Evolutionary conservation across 2,329 filamentous ascomycete genomes (phyloP), one percentile per base, ranked within the genome.

Genomic region (Trichoderma gracile): DNA sequence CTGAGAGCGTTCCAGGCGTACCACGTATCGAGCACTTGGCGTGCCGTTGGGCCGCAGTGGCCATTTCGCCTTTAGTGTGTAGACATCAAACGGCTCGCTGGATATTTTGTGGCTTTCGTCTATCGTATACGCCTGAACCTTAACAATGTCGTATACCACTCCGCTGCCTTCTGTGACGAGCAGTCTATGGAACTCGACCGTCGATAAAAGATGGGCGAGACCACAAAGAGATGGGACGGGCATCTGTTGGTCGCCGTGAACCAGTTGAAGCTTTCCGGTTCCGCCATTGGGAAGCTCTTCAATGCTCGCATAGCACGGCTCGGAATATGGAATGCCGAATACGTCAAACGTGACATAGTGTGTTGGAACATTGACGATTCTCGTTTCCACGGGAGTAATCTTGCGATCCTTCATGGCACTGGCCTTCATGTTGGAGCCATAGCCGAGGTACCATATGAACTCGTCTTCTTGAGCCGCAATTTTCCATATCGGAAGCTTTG

Each of bases 391-490:
- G n/a, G 64, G 64, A 19, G 45, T 58, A 23, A 65, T 46, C 3
- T 56, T 63, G 30, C 64, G 43, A n/a, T 40, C 43, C 21, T 43
- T 50, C 64, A 65, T 65, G 9, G 58, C 50, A 21, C 52, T 63
- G 33, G 52, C 27, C 40, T 63, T 65, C 64, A 65, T 65, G 58
- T 65, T 65, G 5, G 64, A 65, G 43, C 64, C 64, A 45, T 65
- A 65, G 25, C 58, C 64, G 14, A 65, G 53, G 19, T 65, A 65
- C 64, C 64, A 65, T n/a, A 58, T 45, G 3, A 40, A 40, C 7
- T 25, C 46, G 3, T 58, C 40, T 2, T 45, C 19, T 25, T 53
- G 30, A 3, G 49, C 59, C 14, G 49, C 49, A 23, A 45, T 53
- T 27, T 62, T 62, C 59, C 59, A 62, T 23, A 53, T 53, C 8